Conservation (phyloP, 2,329 filamentous ascomycete genomes). For the Colletotrichum trifolii region DNA sequence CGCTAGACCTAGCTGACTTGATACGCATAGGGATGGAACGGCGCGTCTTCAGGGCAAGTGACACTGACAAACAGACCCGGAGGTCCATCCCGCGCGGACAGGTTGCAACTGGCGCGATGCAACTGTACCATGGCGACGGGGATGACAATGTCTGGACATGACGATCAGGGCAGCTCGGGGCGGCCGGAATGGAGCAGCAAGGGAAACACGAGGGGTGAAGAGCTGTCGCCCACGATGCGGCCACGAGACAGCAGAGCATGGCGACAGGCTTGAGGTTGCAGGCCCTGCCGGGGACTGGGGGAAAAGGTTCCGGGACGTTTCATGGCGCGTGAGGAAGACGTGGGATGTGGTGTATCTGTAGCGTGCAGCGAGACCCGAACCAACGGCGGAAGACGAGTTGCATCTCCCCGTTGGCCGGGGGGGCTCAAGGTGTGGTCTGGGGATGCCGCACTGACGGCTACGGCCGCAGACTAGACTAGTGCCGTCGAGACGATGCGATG, state of each 20-base stretch:
- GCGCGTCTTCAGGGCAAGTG: too few relatives aligned
- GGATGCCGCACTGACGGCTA: slow-evolving; percentile 19
- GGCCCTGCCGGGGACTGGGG: slow-evolving; percentile 18
- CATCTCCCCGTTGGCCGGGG: slow-evolving; percentile 26
- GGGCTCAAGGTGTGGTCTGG: slow-evolving; percentile 1
- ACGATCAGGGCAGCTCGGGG: slow-evolving; percentile 8
- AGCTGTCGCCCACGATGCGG: slow-evolving; percentile 29
- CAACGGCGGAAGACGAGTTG: slow-evolving; percentile 28
- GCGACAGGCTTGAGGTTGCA: slow-evolving; percentile 25
- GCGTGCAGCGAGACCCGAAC: slow-evolving; percentile 4
- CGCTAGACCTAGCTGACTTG: slow-evolving; percentile 1
- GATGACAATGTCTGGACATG: background rate
- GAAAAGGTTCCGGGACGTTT: slow-evolving; percentile 22
- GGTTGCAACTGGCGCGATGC: too few relatives aligned
- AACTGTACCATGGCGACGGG: background rate
- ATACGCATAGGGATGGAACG: too few relatives aligned
- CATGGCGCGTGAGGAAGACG: slow-evolving; percentile 11
- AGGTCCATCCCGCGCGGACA: slow-evolving; percentile 7
- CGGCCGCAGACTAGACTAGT: slow-evolving; percentile 28
- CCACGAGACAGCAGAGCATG: slow-evolving; percentile 23
- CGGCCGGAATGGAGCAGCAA: slow-evolving; percentile 1
- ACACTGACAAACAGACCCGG: slow-evolving; percentile 20
- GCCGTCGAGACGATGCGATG: background rate
- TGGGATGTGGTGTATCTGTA: slow-evolving; percentile 31
- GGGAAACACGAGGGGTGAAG: slow-evolving; percentile 33